phyloP scores from a whole-genome alignment of 1,139 yeast species.

The Geotrichum reessii region DNA sequence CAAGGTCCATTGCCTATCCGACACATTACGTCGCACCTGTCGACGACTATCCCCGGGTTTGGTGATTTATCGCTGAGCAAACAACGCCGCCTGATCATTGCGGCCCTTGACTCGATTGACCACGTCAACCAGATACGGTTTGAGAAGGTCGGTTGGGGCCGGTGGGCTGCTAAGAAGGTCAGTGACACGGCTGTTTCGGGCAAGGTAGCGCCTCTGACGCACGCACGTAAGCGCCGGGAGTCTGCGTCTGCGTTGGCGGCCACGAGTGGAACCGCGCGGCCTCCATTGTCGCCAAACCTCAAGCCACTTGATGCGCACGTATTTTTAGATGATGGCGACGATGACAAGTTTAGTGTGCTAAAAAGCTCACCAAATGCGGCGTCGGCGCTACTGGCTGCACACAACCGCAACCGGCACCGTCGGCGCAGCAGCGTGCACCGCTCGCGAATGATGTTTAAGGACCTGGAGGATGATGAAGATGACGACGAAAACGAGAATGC shows the following conservation, averaged over 20 bases:
- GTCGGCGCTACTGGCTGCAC: conserved; percentile 10
- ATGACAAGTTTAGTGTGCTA: background rate
- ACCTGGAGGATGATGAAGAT: conserved; percentile 10
- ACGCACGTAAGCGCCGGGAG: conserved; percentile 10
- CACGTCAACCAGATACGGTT: conserved; percentile 56
- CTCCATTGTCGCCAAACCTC: conserved; percentile 17
- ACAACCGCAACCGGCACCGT: conserved; percentile 15
- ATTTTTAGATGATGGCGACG: conserved; percentile 8
- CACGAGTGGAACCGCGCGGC: conserved; percentile 3
- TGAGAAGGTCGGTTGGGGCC: conserved; percentile 97
- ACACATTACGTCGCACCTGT: conserved; percentile 75
- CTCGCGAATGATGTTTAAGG: conserved; percentile 18
- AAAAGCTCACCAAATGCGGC: conserved; percentile 14
- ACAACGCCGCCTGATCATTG: conserved; percentile 84
- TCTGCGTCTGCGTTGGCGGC: conserved; percentile 13
- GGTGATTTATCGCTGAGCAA: conserved; percentile 76
- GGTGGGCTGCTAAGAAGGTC: conserved; percentile 77
- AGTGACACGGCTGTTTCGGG: conserved; percentile 26
- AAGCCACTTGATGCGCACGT: conserved; percentile 15
- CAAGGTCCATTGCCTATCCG: conserved; percentile 91
- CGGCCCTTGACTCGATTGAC: conserved; percentile 75
- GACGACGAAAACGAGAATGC: conserved; percentile 16
- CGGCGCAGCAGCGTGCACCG: conserved; percentile 18
- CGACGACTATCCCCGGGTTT: conserved; percentile 71
- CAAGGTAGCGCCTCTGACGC: background rate